Evolutionary conservation across 2,329 filamentous ascomycete genomes (phyloP), one percentile per base, ranked within the genome.

Genomic region (Fusarium tjaetaba): DNA sequence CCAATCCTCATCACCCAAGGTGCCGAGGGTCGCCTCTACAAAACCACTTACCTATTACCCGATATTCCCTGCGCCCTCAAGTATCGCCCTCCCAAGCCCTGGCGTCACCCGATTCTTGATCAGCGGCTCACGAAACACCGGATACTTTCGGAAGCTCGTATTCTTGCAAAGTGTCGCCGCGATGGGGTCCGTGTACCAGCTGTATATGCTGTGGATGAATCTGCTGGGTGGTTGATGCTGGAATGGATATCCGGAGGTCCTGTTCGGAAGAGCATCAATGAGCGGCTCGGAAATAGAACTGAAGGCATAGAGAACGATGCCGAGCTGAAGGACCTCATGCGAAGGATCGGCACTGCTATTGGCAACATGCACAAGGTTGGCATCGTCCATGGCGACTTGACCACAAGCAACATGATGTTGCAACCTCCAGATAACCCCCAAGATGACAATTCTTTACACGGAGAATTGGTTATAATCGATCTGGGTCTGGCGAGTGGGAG

Each of bases 341-440:
- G 86, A 52, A 86, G 89, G 72, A 90, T 97, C 68, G 95, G 94
- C 2, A 79, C 81, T 10, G 91, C 91, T 5, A 89, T 97, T 22
- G 95, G 93, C 13, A 87, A 82, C 61, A 85, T 99, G 86, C 96
- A 99, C 85, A 88, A 88, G 61, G 88, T 91, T n/a, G 96, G 96
- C 22, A 89, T 98, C 63, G 91, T 97, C 67, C 96, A 99, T 84
- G 96, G 96, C 45, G 96, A 99, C 84, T 84, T 99, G 84, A 99
- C 96, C 69, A 99, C 95, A 72, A 98, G 95, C 84, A 99, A 99
- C 83, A 88, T 99, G 85, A 98, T 99, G 92, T 81, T 98, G 75
- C 86, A 86, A 20, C 79, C 78, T 26, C 58, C 75, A n/a, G 77
- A 73, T 18, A 74, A 58, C 11, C 61, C 73, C 10, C 73, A 76